A percentile compares a stretch with the other conserved stretches of the same genome.
Evolutionary conservation across 148 eudicot genomes (phyloP).

Genomic region (Rhododendron griersonianum): DNA sequence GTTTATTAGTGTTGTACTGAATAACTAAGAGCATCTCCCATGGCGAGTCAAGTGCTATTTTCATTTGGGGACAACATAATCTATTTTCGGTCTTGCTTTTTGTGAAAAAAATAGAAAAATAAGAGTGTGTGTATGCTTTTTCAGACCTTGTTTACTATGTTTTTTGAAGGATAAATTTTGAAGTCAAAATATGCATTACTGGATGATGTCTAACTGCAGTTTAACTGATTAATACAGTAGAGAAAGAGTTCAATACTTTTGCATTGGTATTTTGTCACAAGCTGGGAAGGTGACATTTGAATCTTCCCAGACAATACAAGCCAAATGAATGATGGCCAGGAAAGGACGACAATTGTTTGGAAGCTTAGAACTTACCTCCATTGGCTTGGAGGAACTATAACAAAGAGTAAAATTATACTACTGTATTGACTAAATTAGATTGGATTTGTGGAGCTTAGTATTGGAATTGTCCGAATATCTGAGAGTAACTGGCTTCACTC

Average conservation of each 20-base stretch:
- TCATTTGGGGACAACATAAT: background rate
- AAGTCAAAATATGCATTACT: background rate
- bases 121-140: background rate
- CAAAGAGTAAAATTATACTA: too few relatives aligned
- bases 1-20: too few relatives aligned
- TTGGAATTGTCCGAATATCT: too few relatives aligned
- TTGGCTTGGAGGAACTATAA: too few relatives aligned
- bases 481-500: too few relatives aligned
- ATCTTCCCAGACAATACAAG: background rate
- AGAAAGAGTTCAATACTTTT: background rate
- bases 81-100: background rate
- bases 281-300: background rate
- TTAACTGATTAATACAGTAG: background rate
- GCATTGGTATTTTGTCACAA: background rate
- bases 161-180: background rate
- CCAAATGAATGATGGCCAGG: background rate
- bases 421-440: too few relatives aligned
- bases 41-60: background rate
- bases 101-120: background rate
- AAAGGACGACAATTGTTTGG: background rate
- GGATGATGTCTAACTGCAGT: background rate
- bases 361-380: background rate
- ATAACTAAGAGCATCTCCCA: background rate
- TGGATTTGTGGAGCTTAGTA: too few relatives aligned
- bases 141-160: background rate